Evolutionary conservation across 2,329 filamentous ascomycete genomes (phyloP), one percentile per base, ranked within the genome.

Genomic region (Lasiodiplodia theobromae): DNA sequence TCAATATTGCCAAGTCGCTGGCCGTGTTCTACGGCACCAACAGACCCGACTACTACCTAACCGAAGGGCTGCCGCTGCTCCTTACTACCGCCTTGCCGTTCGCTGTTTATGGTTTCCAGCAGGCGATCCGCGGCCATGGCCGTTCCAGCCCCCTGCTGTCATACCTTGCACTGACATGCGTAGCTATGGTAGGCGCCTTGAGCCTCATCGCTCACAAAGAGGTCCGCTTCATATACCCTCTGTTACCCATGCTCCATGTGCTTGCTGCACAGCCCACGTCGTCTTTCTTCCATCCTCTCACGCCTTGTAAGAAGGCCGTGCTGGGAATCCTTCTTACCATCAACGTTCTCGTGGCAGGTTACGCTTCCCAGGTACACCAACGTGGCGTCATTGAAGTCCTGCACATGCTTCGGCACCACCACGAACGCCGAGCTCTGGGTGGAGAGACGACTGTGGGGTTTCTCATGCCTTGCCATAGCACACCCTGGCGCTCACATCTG

Each of bases 401-500:
- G 66, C 78, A 86, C 71, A 93, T 91, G 78, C 86, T 99, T 58
- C 91, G 95, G n/a, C 78, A 83, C 51, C 87, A 93, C 74, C 93
- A 93, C 77, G 28, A 38, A n/a, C 69, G 73, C 28, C 72, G 74
- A 63, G 51, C 71, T 12, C n/a, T 64, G n/a, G n/a, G 25, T 56
- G 68, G 23, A 49, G 67, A 54, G 21, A 78, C 74, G 69, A 68
- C 63, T 51, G 83, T 90, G 40, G 91, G 91, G 23, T 97, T 98
- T 81, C 86, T 99, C 28, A 97, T 94, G 86, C 96, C 96, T 11
- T 99, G 96, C 81, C 96, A 99, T 83, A 92, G 92, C 72, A 98
- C 95, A 0, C 95, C 96, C 2, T 98, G 96, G 95, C 91, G 94
- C 74, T 94, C 91, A 18, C 92, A 96, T 75, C 86, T 98, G 49